phyloP scores from a whole-genome alignment of 1,284 basidiomycete species.

The Cryptococcus sp. region DNA sequence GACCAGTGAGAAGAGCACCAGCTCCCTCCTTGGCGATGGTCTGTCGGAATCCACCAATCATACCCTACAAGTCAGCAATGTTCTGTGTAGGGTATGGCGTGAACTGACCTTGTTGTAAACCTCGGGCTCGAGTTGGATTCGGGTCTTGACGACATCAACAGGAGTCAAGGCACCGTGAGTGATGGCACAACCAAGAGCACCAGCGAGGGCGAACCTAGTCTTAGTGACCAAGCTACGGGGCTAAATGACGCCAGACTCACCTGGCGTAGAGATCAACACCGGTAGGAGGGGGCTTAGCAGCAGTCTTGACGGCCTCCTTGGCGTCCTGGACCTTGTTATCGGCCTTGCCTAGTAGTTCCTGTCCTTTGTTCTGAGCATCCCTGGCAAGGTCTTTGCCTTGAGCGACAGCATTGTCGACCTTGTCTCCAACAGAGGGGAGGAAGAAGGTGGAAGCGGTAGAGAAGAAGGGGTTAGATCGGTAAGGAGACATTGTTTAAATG shows the following conservation, averaged over 20 bases:
- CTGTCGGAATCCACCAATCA: constrained; percentile 65
- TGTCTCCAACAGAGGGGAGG: constrained; percentile 47
- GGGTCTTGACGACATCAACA: constrained; percentile 93
- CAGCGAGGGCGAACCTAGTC: constrained; percentile 62
- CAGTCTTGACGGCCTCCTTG: constrained; percentile 41
- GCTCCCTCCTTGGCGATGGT: constrained; percentile 78
- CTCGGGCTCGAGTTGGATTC: constrained; percentile 80
- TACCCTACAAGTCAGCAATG: constrained; percentile 51
- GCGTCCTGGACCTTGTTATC: constrained; percentile 38
- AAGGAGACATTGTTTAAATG: constrained; percentile 23
- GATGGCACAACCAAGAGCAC: constrained; percentile 85
- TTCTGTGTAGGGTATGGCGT: not conserved
- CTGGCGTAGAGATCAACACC: constrained; percentile 51
- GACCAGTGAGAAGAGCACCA: constrained; percentile 85
- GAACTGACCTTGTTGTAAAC: constrained; percentile 55
- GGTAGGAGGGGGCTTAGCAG: constrained; percentile 40
- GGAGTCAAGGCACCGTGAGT: constrained; percentile 92
- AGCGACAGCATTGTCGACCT: constrained; percentile 42
- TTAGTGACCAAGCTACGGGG: not conserved
- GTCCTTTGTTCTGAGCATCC: constrained; percentile 23
- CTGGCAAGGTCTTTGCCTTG: constrained; percentile 29
- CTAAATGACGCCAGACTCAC: constrained; percentile 22
- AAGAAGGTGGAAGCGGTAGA: constrained; percentile 45
- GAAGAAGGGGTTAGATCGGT: constrained; percentile 48
- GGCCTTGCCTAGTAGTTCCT: constrained; percentile 15